Conservation (phyloP, 106 monocot genomes). For the Xerophyta viscosa region DNA sequence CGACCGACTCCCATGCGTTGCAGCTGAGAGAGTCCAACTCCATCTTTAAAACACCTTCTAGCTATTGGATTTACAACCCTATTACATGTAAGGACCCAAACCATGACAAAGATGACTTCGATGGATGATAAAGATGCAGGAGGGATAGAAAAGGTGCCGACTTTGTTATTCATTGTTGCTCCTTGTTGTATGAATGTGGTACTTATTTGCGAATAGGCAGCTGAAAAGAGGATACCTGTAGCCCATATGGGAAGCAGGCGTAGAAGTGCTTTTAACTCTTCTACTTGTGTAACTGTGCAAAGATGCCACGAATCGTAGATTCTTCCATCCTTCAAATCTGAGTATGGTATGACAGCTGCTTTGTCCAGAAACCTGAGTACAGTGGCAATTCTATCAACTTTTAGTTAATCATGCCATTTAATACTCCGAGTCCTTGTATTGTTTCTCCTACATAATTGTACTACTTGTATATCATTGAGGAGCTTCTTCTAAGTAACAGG, state of each 20-base stretch:
- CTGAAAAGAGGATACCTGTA: constrained; percentile 26
- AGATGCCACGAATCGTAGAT: constrained; percentile 2
- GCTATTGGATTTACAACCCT: constrained; percentile 17
- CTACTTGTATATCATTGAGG: no score
- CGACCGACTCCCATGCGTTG: constrained; percentile 42
- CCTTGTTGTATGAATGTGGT: constrained; percentile 66
- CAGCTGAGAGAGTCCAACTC: constrained; percentile 21
- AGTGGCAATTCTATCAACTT: no score
- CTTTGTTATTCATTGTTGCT: constrained; percentile 23
- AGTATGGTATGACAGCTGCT: constrained; percentile 16
- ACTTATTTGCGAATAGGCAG: constrained; percentile 27
- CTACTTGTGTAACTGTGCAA: constrained; percentile 58
- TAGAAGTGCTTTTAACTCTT: constrained; percentile 42
- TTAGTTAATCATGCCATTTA: no score
- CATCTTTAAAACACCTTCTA: constrained; percentile 17
- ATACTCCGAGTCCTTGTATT: no score
- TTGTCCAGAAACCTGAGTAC: constrained; percentile 33
- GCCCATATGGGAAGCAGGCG: constrained; percentile 61
- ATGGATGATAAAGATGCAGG: constrained; percentile 36
- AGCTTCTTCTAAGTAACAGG: no score
- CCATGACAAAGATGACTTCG: constrained; percentile 19
- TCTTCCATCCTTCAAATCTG: constrained; percentile 1
- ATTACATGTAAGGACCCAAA: constrained; percentile 21
- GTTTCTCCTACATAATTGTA: no score
- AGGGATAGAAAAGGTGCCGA: constrained; percentile 38